Evolutionary conservation across 805 yeast genomes (phyloP).

Genomic region (Kodamaea kaohsiungensis): DNA sequence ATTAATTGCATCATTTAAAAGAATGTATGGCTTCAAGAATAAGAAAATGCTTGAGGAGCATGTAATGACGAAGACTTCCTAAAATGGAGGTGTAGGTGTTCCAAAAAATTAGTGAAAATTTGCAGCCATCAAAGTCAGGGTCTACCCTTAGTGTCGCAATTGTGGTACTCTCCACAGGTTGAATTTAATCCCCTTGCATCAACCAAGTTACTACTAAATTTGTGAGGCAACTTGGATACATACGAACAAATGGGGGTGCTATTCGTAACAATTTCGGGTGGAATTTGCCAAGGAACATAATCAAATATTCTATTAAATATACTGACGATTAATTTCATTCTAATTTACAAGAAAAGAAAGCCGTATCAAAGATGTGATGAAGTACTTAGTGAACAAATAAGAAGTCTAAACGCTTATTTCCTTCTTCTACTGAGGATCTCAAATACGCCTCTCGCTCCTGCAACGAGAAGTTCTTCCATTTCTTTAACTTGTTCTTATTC

Average conservation of each 20-base stretch:
- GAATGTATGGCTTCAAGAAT: neutral
- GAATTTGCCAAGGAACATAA: neutral
- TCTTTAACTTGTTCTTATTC: slow-evolving; percentile 43
- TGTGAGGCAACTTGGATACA: neutral
- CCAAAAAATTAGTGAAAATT: neutral
- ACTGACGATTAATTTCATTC: neutral
- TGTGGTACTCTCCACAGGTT: neutral
- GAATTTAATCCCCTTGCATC: neutral
- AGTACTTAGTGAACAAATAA: slow-evolving; percentile 25
- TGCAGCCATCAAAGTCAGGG: neutral
- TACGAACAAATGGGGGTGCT: neutral
- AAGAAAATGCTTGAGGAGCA: neutral
- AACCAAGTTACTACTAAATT: neutral
- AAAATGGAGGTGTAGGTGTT: neutral
- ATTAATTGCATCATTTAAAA: neutral
- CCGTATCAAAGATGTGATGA: neutral
- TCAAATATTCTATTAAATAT: neutral
- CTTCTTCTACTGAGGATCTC: slow-evolving; percentile 48
- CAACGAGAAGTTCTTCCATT: slow-evolving; percentile 52
- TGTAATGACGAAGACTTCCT: neutral
- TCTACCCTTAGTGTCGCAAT: neutral
- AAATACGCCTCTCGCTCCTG: slow-evolving; percentile 54
- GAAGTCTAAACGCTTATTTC: slow-evolving; percentile 58
- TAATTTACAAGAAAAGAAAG: neutral
- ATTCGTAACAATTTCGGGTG: neutral